Percentiles rank a stretch among this genome's conserved stretches.
phyloP scores from a whole-genome alignment of 139 green algal species.

The Nannochloris sp. region DNA sequence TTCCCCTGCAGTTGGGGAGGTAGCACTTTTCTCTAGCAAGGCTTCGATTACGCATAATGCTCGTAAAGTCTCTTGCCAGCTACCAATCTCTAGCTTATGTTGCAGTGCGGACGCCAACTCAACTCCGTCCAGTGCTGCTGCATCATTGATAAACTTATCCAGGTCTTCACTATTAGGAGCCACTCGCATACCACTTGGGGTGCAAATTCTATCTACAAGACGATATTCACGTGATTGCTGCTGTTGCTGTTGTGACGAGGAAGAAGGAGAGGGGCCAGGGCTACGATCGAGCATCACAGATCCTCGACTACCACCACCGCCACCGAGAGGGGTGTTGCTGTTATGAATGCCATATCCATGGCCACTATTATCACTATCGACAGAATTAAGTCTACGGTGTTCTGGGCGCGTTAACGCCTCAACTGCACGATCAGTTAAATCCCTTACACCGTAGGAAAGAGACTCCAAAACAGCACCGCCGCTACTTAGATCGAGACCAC shows the following conservation, averaged over 20 bases:
- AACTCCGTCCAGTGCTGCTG: slow-evolving; percentile 49
- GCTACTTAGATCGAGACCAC: not conserved
- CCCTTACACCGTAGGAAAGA: not conserved
- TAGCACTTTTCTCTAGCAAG: slow-evolving; percentile 42
- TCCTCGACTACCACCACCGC: not conserved
- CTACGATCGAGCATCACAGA: not conserved
- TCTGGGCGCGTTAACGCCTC: not conserved
- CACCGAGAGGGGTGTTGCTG: no score
- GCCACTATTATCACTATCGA: not conserved
- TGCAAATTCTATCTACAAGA: slow-evolving; percentile 52
- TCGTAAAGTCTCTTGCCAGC: slow-evolving; percentile 62
- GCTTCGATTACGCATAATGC: slow-evolving; percentile 66
- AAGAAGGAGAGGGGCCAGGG: not conserved
- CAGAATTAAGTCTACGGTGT: not conserved
- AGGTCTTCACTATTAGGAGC: slow-evolving; percentile 50
- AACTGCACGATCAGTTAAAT: not conserved
- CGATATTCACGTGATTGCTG: slow-evolving; percentile 26
- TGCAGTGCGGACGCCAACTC: slow-evolving; percentile 50
- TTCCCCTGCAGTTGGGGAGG: slow-evolving; percentile 39
- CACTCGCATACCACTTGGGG: slow-evolving; percentile 51
- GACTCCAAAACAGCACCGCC: not conserved
- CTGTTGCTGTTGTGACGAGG: not conserved
- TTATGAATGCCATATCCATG: not conserved
- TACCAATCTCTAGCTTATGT: slow-evolving; percentile 50
- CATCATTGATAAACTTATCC: slow-evolving; percentile 54